Evolutionary conservation across 192 early-diverging fungal genomes (phyloP).

Genomic region (Gamsiella multidivaricata): DNA sequence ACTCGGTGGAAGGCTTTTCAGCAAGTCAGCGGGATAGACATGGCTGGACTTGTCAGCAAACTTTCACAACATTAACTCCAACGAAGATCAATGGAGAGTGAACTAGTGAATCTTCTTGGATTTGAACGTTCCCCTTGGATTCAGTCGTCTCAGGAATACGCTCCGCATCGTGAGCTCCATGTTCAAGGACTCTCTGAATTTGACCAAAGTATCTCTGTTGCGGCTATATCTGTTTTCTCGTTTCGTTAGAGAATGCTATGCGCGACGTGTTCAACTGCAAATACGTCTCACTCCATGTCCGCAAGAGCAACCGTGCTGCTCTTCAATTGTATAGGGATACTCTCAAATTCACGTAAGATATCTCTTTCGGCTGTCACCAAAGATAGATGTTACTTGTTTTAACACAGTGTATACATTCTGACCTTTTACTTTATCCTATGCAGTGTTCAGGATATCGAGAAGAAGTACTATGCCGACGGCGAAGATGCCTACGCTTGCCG

Average conservation of each 20-base stretch:
- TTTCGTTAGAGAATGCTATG: constrained; percentile 75
- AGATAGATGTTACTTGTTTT: neutral
- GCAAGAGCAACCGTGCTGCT: constrained; percentile 94
- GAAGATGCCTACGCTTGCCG: constrained; percentile 91
- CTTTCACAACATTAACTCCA: constrained; percentile 14
- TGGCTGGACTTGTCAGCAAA: constrained; percentile 14
- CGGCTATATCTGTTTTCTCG: neutral
- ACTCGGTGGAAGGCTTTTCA: constrained; percentile 19
- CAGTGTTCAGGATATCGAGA: constrained; percentile 89
- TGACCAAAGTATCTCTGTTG: neutral
- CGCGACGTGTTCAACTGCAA: constrained; percentile 87
- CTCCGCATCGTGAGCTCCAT: too few relatives aligned
- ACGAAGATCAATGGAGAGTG: neutral
- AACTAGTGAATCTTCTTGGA: neutral
- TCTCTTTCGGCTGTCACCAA: neutral
- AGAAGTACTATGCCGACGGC: constrained; percentile 98
- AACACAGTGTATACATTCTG: neutral
- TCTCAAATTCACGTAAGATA: constrained; percentile 82
- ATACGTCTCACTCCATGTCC: constrained; percentile 93
- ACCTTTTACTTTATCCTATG: neutral
- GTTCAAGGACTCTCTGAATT: too few relatives aligned
- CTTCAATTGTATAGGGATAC: constrained; percentile 93
- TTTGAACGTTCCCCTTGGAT: neutral
- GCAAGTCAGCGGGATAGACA: constrained; percentile 24
- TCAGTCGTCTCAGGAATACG: neutral